Conservation (phyloP, 2,329 filamentous ascomycete genomes). For the Phaeosphaeria sp. region DNA sequence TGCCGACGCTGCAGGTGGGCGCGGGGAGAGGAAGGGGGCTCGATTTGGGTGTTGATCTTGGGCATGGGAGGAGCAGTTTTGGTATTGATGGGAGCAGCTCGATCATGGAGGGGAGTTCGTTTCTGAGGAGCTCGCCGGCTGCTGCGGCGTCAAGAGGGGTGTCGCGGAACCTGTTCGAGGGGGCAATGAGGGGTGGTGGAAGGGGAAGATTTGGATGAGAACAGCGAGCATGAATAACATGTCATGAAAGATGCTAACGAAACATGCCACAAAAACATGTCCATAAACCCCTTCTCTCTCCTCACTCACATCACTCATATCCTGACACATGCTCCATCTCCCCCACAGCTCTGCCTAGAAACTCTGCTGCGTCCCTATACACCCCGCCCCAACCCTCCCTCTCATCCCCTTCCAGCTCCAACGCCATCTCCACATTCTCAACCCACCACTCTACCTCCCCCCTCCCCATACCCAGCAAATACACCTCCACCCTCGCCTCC, state of each 20-base stretch:
- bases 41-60: constrained; percentile 28
- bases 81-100: constrained; percentile 45
- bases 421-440: constrained; percentile 10
- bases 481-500: constrained; percentile 25
- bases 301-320: constrained; percentile 4
- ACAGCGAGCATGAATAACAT: constrained; percentile 8
- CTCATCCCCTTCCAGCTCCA: constrained; percentile 11
- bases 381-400: constrained; percentile 11
- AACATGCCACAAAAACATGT: background rate
- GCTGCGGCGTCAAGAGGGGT: constrained; percentile 32
- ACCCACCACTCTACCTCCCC: constrained; percentile 21
- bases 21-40: constrained; percentile 4
- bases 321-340: constrained; percentile 3
- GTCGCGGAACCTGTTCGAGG: constrained; percentile 38
- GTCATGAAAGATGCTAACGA: background rate
- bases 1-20: constrained; percentile 5
- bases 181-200: constrained; percentile 19
- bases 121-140: constrained; percentile 42
- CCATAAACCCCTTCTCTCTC: background rate
- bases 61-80: constrained; percentile 36
- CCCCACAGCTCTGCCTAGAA: constrained; percentile 14
- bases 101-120: constrained; percentile 46
- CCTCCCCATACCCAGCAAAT: constrained; percentile 19
- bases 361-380: constrained; percentile 21
- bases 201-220: constrained; percentile 11